These are phyloP conservation scores for Metarhizium sp. DNA, from an alignment of 2,329 filamentous ascomycete species.

Conservation along the genomic window DNA sequence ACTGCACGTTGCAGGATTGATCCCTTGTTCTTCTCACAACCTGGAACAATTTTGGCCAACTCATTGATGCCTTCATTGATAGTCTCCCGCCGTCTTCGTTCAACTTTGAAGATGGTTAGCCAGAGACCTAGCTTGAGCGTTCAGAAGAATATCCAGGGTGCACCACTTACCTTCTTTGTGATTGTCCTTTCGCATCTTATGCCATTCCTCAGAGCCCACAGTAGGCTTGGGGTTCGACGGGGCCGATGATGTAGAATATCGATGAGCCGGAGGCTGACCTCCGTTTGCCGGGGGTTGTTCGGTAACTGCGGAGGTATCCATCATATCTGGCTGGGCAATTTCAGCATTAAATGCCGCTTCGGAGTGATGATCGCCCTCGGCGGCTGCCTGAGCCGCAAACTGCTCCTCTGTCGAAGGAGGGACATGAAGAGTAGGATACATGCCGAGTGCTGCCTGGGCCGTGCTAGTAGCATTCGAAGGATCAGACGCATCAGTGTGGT, in stretches of 20 bases:
- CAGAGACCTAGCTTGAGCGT: background rate
- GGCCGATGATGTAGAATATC: conserved; percentile 28
- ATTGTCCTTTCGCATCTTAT: conserved; percentile 93
- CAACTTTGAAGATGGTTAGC: conserved; percentile 49
- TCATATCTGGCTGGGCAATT: conserved; percentile 20
- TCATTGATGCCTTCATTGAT: conserved; percentile 99
- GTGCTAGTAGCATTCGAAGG: conserved; percentile 47
- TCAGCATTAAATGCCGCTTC: conserved; percentile 24
- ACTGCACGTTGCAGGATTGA: conserved; percentile 91
- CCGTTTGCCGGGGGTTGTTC: conserved; percentile 30
- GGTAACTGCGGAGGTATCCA: conserved; percentile 10
- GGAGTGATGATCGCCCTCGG: conserved; percentile 22
- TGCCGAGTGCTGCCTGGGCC: conserved; percentile 48
- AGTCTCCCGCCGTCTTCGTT: conserved; percentile 90
- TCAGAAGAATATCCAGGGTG: background rate
- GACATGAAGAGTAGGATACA: conserved; percentile 52
- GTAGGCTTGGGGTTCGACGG: conserved; percentile 59
- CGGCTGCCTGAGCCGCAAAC: conserved; percentile 42
- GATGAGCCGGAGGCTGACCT: conserved; percentile 19
- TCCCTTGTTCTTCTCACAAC: conserved; percentile 98
- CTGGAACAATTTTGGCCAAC: conserved; percentile 92
- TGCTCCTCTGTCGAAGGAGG: conserved; percentile 50
- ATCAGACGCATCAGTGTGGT: conserved; percentile 39
- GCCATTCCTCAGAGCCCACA: conserved; percentile 97
- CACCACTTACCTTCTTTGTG: conserved; percentile 84